These are phyloP conservation scores for Pythium periplocum DNA, from an alignment of 352 stramenopile genomes.

Conservation along the genomic window DNA sequence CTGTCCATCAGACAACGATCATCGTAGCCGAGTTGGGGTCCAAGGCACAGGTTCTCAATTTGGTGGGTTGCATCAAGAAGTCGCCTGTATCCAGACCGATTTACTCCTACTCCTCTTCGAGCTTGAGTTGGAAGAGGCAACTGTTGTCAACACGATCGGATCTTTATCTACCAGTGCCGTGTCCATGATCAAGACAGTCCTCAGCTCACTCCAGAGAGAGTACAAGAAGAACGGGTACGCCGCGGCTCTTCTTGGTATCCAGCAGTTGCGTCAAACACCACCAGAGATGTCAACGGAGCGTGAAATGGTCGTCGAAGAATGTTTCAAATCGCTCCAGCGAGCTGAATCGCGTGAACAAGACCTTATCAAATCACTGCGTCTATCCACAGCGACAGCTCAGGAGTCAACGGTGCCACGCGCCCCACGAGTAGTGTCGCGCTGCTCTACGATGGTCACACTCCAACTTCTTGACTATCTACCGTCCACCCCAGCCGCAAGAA, in stretches of 20 bases:
- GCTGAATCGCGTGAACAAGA: conserved; percentile 38
- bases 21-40: conserved; percentile 33
- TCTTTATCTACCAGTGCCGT: conserved; percentile 3
- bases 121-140: conserved; percentile 44
- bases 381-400: neutral
- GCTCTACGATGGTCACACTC: conserved; percentile 46
- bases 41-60: conserved; percentile 50
- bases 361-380: conserved; percentile 12
- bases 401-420: conserved; percentile 22
- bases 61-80: conserved; percentile 39
- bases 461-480: conserved; percentile 35
- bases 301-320: conserved; percentile 23
- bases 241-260: conserved; percentile 36
- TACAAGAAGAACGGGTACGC: conserved; percentile 52
- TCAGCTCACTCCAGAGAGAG: conserved; percentile 23
- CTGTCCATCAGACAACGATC: neutral
- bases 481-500: conserved; percentile 17
- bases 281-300: conserved; percentile 15
- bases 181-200: conserved; percentile 16
- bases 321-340: conserved; percentile 35
- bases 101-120: conserved; percentile 44
- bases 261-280: conserved; percentile 23
- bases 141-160: conserved; percentile 18
- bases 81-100: conserved; percentile 56
- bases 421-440: conserved; percentile 48